Percentiles rank a stretch among this genome's conserved stretches.
Evolutionary conservation across 192 early-diverging fungal species (phyloP).

Genomic region (Coemansia sp.): DNA sequence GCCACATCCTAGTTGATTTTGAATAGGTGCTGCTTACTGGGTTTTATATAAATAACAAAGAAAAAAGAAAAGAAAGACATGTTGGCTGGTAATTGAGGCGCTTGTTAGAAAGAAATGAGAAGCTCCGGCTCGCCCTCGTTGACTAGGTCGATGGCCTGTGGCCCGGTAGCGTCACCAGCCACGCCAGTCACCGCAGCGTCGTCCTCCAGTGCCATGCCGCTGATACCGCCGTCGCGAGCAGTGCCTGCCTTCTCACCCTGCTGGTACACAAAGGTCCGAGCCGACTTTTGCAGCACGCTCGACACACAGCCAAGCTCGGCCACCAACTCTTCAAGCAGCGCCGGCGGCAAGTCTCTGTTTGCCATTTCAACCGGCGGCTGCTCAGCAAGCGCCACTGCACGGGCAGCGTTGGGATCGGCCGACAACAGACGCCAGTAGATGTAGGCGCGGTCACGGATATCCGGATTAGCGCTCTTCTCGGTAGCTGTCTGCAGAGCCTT

Average conservation of each 20-base stretch:
- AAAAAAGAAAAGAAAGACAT: not conserved
- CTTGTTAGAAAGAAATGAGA: constrained; percentile 35
- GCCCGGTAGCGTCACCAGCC: constrained; percentile 3
- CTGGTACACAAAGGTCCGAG: constrained; percentile 64
- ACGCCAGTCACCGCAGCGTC: constrained; percentile 4
- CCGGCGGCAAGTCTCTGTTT: constrained; percentile 58
- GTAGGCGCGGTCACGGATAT: constrained; percentile 94
- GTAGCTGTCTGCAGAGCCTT: constrained; percentile 84
- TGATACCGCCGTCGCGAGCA: constrained; percentile 11
- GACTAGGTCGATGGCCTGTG: constrained; percentile 9
- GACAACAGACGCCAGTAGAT: constrained; percentile 97
- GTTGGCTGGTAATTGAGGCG: not conserved
- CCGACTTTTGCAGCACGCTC: constrained; percentile 94
- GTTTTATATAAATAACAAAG: not conserved
- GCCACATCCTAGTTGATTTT: no score
- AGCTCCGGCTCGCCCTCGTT: constrained; percentile 50
- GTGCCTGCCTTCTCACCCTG: constrained; percentile 34
- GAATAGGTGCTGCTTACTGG: no score
- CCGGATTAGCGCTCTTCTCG: constrained; percentile 86
- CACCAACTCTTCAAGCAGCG: constrained; percentile 83
- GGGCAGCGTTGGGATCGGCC: constrained; percentile 89
- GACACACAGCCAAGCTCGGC: constrained; percentile 83
- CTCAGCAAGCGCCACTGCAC: constrained; percentile 85
- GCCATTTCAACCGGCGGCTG: constrained; percentile 82
- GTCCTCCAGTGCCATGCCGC: constrained; percentile 4